These are phyloP conservation scores for Trichoderma sp. DNA, from an alignment of 2,329 filamentous ascomycete species.

Conservation along the genomic window DNA sequence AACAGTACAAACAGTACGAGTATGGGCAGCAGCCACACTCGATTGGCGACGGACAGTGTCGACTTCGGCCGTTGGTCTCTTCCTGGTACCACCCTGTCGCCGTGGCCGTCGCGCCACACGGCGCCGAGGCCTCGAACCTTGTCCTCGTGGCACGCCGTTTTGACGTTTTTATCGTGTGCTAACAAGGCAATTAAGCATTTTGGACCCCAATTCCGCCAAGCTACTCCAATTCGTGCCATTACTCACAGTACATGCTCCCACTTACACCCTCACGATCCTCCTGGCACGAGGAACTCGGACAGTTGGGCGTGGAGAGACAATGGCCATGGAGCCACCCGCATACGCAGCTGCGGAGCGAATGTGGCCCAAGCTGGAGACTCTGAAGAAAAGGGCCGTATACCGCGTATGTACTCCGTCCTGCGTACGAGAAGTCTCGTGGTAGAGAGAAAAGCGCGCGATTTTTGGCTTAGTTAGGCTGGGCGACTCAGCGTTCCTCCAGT, in stretches of 20 bases:
- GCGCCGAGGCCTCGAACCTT: conserved; percentile 18
- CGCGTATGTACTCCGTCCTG: neutral
- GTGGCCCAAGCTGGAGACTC: conserved; percentile 15
- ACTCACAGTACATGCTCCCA: conserved; percentile 11
- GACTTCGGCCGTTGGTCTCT: neutral
- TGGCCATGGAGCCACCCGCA: conserved; percentile 5
- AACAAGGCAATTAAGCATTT: neutral
- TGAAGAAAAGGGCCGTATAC: conserved; percentile 19
- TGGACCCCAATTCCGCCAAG: conserved; percentile 2
- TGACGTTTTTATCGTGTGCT: conserved; percentile 6
- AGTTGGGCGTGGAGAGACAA: conserved; percentile 7
- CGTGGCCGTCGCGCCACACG: conserved; percentile 15
- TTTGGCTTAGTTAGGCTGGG: conserved; percentile 11
- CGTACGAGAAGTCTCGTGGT: neutral
- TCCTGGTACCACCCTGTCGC: neutral
- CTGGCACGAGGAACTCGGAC: neutral
- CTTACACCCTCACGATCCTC: neutral
- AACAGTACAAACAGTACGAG: conserved; percentile 7
- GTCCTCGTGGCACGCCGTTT: conserved; percentile 14
- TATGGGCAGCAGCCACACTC: conserved; percentile 2
- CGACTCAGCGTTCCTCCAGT: conserved; percentile 8
- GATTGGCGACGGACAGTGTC: neutral
- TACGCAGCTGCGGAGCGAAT: conserved; percentile 16
- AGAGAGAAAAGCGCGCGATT: conserved; percentile 14
- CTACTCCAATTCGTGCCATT: neutral